A percentile compares a stretch with the other conserved stretches of the same genome.
These are phyloP conservation scores for Coleophoma crateriformis DNA, from an alignment of 2,329 filamentous ascomycete species.

Conservation along the genomic window DNA sequence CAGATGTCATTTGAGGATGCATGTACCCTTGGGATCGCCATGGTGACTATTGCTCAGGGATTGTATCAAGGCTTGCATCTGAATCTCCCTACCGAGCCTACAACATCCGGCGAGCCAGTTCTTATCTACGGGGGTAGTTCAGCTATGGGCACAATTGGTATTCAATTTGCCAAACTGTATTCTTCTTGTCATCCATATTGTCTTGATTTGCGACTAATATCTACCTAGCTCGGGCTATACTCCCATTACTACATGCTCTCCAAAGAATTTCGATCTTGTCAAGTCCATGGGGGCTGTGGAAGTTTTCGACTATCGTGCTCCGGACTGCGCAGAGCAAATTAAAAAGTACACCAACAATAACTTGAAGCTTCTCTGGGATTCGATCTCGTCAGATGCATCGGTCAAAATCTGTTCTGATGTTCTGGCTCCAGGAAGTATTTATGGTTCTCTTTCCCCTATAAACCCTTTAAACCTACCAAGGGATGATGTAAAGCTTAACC, in stretches of 20 bases:
- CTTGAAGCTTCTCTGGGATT: slow-evolving; percentile 39
- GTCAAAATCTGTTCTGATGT: background rate
- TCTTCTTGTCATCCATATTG: no score
- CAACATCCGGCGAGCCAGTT: slow-evolving; percentile 29
- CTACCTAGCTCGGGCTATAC: slow-evolving; percentile 24
- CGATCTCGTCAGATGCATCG: slow-evolving; percentile 23
- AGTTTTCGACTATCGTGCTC: slow-evolving; percentile 32
- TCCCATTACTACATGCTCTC: slow-evolving; percentile 30
- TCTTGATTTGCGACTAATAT: no score
- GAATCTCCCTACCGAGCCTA: slow-evolving; percentile 34
- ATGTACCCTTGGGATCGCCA: slow-evolving; percentile 26
- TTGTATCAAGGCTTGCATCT: slow-evolving; percentile 32
- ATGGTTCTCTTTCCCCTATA: no score
- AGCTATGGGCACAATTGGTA: slow-evolving; percentile 38
- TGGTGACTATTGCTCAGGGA: slow-evolving; percentile 37
- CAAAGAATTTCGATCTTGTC: slow-evolving; percentile 28
- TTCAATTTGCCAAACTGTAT: slow-evolving; percentile 36
- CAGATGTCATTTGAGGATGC: slow-evolving; percentile 36
- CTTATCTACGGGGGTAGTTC: slow-evolving; percentile 43
- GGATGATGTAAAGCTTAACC: no score
- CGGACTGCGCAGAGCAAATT: slow-evolving; percentile 34
- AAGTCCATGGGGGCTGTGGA: slow-evolving; percentile 30
- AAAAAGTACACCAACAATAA: slow-evolving; percentile 33
- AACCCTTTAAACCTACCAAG: background rate
- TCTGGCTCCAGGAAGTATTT: background rate